A percentile compares a stretch with the other conserved stretches of the same genome.
phyloP scores from a whole-genome alignment of 257 asterid genomes.

The Capsicum rhomboideum region DNA sequence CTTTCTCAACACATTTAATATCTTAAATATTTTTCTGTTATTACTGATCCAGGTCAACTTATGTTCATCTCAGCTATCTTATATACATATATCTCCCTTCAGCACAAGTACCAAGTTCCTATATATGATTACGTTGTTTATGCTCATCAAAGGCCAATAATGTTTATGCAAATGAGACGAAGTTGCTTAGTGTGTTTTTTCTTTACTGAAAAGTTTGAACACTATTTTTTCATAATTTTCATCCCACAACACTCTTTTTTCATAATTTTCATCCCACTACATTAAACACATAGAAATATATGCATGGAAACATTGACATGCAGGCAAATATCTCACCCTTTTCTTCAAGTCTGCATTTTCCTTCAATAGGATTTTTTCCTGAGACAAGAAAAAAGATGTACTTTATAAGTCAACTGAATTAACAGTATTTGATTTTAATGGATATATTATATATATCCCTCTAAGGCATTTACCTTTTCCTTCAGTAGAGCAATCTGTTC shows the following conservation, averaged over 20 bases:
- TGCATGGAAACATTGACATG: background rate
- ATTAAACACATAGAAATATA: background rate
- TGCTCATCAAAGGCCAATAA: background rate
- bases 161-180: background rate
- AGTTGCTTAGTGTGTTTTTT: background rate
- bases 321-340: constrained; percentile 22
- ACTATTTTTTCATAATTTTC: background rate
- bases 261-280: too few relatives aligned
- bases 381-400: background rate
- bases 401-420: background rate
- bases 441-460: background rate
- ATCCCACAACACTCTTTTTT: too few relatives aligned
- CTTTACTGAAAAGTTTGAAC: background rate
- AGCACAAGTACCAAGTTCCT: background rate
- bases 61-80: background rate
- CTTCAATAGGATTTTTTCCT: constrained; percentile 32
- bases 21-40: background rate
- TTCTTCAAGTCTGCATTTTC: constrained; percentile 35
- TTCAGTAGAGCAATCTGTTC: constrained; percentile 32
- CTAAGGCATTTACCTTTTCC: constrained; percentile 27
- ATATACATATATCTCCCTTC: background rate
- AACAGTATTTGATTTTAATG: background rate
- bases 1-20: background rate
- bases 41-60: background rate
- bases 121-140: background rate